Percentiles rank a stretch among this genome's conserved stretches.
These are phyloP conservation scores for Chloris gayana DNA, from an alignment of 176 grass and related monocot species.

Conservation along the genomic window DNA sequence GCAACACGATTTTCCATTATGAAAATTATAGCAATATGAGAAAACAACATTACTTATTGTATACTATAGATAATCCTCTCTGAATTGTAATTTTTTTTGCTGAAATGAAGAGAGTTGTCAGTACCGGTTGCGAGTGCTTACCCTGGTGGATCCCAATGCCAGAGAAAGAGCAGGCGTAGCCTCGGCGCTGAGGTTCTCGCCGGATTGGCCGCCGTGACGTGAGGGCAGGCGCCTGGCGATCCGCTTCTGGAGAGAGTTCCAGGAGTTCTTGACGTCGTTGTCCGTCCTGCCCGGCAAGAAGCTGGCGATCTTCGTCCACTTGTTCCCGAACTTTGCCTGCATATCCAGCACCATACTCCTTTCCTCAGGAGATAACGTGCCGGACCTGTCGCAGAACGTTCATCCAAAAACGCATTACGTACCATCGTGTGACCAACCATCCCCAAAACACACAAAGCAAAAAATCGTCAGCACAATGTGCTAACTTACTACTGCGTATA, in stretches of 20 bases:
- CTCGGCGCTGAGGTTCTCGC: slow-evolving; percentile 32
- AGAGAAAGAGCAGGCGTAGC: slow-evolving; percentile 11
- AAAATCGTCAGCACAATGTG: not conserved
- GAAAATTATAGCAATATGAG: not conserved
- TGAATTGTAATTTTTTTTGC: not conserved
- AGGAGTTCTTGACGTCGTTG: slow-evolving; percentile 94
- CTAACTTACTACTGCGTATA: too few species aligned
- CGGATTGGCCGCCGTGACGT: slow-evolving; percentile 24
- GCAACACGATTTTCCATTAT: not conserved
- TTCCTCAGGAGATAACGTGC: slow-evolving; percentile 78
- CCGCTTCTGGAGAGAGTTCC: slow-evolving; percentile 82
- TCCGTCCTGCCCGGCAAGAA: slow-evolving; percentile 79
- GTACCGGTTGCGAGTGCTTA: not conserved
- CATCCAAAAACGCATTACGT: not conserved
- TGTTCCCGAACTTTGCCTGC: slow-evolving; percentile 81
- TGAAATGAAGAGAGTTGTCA: not conserved
- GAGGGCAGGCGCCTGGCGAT: slow-evolving; percentile 59
- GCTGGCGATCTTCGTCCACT: slow-evolving; percentile 86
- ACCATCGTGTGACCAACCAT: not conserved
- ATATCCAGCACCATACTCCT: slow-evolving; percentile 65
- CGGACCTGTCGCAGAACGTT: slow-evolving; percentile 15
- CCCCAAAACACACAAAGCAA: not conserved
- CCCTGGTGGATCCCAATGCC: not conserved
- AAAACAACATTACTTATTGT: not conserved
- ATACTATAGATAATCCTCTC: not conserved